These are phyloP conservation scores for Lactarius sanguifluus DNA, from an alignment of 768 basidiomycete species.

Conservation along the genomic window DNA sequence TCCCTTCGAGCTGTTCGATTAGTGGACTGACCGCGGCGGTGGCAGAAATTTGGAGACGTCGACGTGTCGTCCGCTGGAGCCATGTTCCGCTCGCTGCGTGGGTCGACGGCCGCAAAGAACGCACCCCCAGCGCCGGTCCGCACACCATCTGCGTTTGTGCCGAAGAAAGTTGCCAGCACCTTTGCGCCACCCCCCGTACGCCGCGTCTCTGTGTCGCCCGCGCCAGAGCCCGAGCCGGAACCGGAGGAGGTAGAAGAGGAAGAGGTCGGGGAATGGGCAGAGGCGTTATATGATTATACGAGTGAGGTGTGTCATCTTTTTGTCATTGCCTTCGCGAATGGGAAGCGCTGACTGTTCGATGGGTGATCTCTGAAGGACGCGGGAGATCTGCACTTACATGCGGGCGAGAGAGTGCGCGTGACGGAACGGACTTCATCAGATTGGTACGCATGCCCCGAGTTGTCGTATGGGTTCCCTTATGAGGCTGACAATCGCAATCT, in stretches of 20 bases:
- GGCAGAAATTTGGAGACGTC: constrained; percentile 60
- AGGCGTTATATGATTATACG: constrained; percentile 73
- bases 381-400: constrained; percentile 61
- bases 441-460: constrained; percentile 50
- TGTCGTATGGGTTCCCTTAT: neutral
- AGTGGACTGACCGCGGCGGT: neutral
- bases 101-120: constrained; percentile 43
- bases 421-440: constrained; percentile 69
- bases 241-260: constrained; percentile 37
- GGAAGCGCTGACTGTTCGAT: neutral
- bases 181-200: constrained; percentile 57
- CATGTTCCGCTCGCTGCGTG: constrained; percentile 48
- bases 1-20: neutral
- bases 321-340: neutral
- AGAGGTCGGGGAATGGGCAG: constrained; percentile 69
- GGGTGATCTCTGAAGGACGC: constrained; percentile 50
- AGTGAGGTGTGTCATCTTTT: constrained; percentile 49
- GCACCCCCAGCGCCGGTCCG: constrained; percentile 39
- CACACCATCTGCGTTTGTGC: constrained; percentile 41
- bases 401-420: constrained; percentile 59
- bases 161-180: constrained; percentile 39
- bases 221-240: constrained; percentile 10
- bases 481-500: constrained; percentile 3
- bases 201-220: constrained; percentile 4
- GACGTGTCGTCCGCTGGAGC: constrained; percentile 52